These are phyloP conservation scores for Rubroshorea leprosula DNA, from an alignment of 345 rosid genomes.

Conservation along the genomic window DNA sequence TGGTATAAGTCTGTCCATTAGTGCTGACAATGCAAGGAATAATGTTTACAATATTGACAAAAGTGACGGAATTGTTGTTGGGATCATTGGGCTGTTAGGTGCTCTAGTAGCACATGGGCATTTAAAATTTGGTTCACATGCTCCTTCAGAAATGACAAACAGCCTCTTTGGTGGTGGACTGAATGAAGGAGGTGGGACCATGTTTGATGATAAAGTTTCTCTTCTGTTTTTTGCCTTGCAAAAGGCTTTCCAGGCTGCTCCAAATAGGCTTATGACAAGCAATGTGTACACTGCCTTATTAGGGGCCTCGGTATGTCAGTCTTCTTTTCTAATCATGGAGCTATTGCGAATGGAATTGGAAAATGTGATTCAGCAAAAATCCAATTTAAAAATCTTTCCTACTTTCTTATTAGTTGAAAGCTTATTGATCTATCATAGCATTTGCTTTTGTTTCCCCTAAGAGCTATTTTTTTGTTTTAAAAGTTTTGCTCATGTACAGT, in stretches of 20 bases:
- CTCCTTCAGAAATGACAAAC: slow-evolving; percentile 53
- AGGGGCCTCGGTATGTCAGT: slow-evolving; percentile 81
- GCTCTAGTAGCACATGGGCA: slow-evolving; percentile 78
- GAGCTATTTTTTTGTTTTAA: background rate
- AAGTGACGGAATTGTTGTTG: slow-evolving; percentile 80
- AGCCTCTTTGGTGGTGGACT: slow-evolving; percentile 59
- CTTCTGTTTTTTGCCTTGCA: slow-evolving; percentile 88
- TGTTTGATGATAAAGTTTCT: slow-evolving; percentile 95
- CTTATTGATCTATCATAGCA: background rate
- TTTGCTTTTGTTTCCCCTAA: background rate
- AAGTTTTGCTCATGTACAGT: background rate
- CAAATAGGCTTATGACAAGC: slow-evolving; percentile 81
- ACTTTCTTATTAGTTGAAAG: background rate
- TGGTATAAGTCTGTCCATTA: slow-evolving; percentile 90
- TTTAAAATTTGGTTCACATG: slow-evolving; percentile 54
- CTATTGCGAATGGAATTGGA: slow-evolving; percentile 5
- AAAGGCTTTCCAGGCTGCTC: slow-evolving; percentile 92
- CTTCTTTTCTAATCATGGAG: slow-evolving; percentile 1
- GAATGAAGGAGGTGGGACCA: slow-evolving; percentile 66
- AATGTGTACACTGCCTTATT: slow-evolving; percentile 82
- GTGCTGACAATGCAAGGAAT: slow-evolving; percentile 94
- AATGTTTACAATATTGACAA: slow-evolving; percentile 84
- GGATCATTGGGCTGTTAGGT: slow-evolving; percentile 82
- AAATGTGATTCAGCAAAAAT: background rate
- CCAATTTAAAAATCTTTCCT: no score